phyloP scores from a whole-genome alignment of 31 red algal species.

The Bonnemaisonia californica region DNA sequence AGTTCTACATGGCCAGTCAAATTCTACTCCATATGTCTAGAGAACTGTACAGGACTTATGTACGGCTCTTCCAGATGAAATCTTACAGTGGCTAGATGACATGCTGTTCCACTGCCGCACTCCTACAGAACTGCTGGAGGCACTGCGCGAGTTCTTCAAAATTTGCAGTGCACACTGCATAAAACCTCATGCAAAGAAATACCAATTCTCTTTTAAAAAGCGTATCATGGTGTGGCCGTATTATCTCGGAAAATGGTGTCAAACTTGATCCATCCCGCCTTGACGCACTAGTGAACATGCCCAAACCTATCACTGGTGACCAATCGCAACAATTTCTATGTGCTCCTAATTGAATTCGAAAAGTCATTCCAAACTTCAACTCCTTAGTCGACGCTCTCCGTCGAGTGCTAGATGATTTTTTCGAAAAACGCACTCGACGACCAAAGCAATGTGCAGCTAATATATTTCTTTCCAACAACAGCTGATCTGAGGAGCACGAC shows the following conservation, averaged over 20 bases:
- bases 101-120: neutral
- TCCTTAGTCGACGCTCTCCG: no score
- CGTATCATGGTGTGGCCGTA: neutral
- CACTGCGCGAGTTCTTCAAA: neutral
- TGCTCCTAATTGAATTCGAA: conserved; percentile 18
- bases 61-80: no score
- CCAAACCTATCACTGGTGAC: conserved; percentile 7
- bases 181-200: neutral
- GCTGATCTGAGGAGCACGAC: neutral
- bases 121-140: neutral
- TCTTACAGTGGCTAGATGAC: conserved; percentile 11
- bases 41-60: neutral
- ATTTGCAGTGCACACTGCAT: neutral
- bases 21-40: neutral
- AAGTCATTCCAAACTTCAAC: conserved; percentile 18
- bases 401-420: no score
- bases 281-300: neutral
- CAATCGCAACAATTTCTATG: conserved; percentile 28
- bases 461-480: no score
- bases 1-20: conserved; percentile 5
- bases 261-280: neutral
- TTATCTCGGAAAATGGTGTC: conserved; percentile 2
- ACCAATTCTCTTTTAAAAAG: neutral
- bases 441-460: no score
- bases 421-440: no score